Evolutionary conservation across 1,139 yeast species (phyloP), one percentile per base, ranked within the genome.

Genomic region (Blastobotrys capitulatus): DNA sequence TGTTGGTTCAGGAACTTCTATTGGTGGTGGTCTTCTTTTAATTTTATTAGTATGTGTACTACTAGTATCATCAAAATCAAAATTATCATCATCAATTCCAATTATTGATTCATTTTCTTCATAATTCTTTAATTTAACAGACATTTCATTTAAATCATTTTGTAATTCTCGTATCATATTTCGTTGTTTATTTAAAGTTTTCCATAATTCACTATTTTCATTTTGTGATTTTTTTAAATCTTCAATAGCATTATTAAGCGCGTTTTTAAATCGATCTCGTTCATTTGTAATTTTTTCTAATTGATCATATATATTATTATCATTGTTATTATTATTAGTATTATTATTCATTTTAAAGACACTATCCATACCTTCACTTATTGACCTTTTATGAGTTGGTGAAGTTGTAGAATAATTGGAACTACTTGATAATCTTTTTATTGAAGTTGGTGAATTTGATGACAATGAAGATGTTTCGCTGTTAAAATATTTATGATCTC

Each of bases 161-260:
- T 37, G 44, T 40, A 46, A 22, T 4, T 35, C 48, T 16, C 18
- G 8, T 7, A 46, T 46, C 40, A 46, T 13, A 9, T 19, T 12
- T 10, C 48, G 37, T 25, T 46, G 48, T 19, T 40, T 46, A 13
- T 46, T 46, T 19, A 46, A 16, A 2, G 44, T 40, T 16, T 39
- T 46, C 48, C 48, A 46, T 36, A 46, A 22, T 22, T 26, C 29
- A 7, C 12, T 25, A 25, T 46, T 39, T 12, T 46, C 36, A 2
- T 16, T 19, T 15, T 26, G n/a, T 3, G 16, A 15, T 10, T n/a
- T 36, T 6, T 3, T 9, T 13, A 46, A 19, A 35, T 46, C 44
- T 12, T 26, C 19, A 12, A 13, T 35, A 10, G 38, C n/a, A 26
- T 34, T 27, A 1, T 36, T 35, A 1, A 34, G 26, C 27, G 27